Percentiles rank a stretch among this genome's conserved stretches.
Conservation (phyloP, 805 yeast species). For the Yamadazyma phyllophila region DNA sequence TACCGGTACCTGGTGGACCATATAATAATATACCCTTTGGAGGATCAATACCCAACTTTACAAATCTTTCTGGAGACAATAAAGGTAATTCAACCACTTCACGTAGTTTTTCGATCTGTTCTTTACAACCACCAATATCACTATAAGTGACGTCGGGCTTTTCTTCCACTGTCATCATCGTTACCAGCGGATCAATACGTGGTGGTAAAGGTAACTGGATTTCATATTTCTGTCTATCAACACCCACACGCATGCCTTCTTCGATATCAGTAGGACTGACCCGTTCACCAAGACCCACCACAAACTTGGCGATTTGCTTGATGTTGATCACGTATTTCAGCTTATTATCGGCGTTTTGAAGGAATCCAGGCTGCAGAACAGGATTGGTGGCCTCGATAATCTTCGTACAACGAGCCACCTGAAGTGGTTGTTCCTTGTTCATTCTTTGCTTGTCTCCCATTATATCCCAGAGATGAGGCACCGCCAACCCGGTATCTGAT, state of each 20-base stretch:
- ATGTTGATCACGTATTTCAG: conserved; percentile 93
- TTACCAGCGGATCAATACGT: conserved; percentile 93
- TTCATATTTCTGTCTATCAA: conserved; percentile 94
- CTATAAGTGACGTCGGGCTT: conserved; percentile 98
- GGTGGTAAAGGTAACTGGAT: conserved; percentile 98
- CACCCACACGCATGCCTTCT: conserved; percentile 99
- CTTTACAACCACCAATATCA: conserved; percentile 98
- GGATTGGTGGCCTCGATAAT: conserved; percentile 67
- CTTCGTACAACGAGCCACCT: conserved; percentile 98
- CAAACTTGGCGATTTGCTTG: conserved; percentile 95
- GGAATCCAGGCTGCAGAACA: conserved; percentile 29
- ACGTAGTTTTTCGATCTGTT: conserved; percentile 92
- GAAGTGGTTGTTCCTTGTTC: conserved; percentile 92
- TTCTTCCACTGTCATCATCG: conserved; percentile 99
- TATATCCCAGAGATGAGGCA: conserved; percentile 97
- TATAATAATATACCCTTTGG: conserved; percentile 96
- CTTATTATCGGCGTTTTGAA: conserved; percentile 72
- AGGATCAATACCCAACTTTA: conserved; percentile 95
- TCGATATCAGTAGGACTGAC: conserved; percentile 98
- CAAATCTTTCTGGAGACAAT: conserved; percentile 94
- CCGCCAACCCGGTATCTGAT: conserved; percentile 96
- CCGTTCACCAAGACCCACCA: conserved; percentile 93
- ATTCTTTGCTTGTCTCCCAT: conserved; percentile 93
- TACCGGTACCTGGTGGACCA: conserved; percentile 99
- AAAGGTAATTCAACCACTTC: conserved; percentile 95